Evolutionary conservation across 371 early-diverging fungal species (phyloP).

Genomic region (Syncephalastrum sp.): DNA sequence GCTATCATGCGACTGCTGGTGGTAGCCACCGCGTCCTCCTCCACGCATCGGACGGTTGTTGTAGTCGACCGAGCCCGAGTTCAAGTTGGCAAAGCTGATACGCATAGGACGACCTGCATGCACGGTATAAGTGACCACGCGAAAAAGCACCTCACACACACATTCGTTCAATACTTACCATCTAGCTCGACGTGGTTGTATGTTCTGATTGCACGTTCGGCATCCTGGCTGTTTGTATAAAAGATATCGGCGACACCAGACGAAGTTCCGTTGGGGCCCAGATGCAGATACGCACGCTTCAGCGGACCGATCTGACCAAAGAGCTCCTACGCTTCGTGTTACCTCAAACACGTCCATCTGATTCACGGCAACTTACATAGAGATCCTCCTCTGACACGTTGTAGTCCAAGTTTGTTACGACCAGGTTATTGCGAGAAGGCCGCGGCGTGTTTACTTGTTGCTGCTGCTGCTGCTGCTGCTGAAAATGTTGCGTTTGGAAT

Average conservation of each 20-base stretch:
- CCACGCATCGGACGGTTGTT: slow-evolving; percentile 8
- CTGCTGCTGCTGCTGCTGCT: not conserved
- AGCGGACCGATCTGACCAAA: slow-evolving; percentile 54
- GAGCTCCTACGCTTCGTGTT: slow-evolving; percentile 36
- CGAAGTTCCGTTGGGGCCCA: slow-evolving; percentile 60
- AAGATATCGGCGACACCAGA: slow-evolving; percentile 64
- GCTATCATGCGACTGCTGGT: slow-evolving; percentile 6
- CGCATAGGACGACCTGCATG: slow-evolving; percentile 50
- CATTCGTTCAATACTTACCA: slow-evolving; percentile 32
- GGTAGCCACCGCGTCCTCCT: slow-evolving; percentile 14
- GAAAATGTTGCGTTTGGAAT: slow-evolving; percentile 5
- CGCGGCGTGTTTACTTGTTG: not conserved
- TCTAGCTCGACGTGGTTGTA: slow-evolving; percentile 63
- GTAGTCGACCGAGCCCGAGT: slow-evolving; percentile 12
- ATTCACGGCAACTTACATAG: slow-evolving; percentile 43
- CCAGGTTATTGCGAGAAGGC: slow-evolving; percentile 28
- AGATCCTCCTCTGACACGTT: slow-evolving; percentile 69
- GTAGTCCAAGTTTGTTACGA: slow-evolving; percentile 63
- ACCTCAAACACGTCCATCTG: not conserved
- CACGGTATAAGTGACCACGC: too few relatives aligned
- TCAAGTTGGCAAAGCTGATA: slow-evolving; percentile 25
- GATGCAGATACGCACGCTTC: slow-evolving; percentile 52
- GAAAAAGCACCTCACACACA: too few relatives aligned
- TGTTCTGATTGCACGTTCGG: slow-evolving; percentile 52
- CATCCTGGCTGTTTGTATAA: slow-evolving; percentile 50